A percentile compares a stretch with the other conserved stretches of the same genome.
Conservation (phyloP, 192 early-diverging fungal genomes). For the Coemansia erecta region DNA sequence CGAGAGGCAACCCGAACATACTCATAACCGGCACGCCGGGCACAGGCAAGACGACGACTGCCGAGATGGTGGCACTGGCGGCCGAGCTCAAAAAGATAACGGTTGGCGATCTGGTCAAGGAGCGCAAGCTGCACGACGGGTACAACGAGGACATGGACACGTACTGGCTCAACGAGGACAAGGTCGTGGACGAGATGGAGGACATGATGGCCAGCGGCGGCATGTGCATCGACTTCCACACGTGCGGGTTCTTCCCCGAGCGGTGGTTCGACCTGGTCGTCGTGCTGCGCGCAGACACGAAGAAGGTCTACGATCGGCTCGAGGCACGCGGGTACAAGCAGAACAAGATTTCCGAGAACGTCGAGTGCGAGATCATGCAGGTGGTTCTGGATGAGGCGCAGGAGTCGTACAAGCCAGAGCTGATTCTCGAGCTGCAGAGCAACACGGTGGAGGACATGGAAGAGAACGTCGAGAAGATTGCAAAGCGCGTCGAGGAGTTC, state of each 20-base stretch:
- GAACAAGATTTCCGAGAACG: constrained; percentile 89
- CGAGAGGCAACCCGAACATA: constrained; percentile 65
- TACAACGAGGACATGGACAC: constrained; percentile 84
- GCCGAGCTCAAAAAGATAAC: constrained; percentile 76
- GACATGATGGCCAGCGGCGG: constrained; percentile 74
- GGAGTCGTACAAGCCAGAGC: constrained; percentile 76
- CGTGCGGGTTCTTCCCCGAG: constrained; percentile 95
- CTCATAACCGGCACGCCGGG: constrained; percentile 85
- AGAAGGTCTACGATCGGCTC: constrained; percentile 77
- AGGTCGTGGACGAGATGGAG: constrained; percentile 92
- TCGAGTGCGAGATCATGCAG: constrained; percentile 98
- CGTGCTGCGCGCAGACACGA: constrained; percentile 80
- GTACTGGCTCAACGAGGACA: constrained; percentile 90
- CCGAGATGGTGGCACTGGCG: constrained; percentile 75
- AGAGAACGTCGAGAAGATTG: constrained; percentile 77
- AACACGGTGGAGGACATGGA: constrained; percentile 90
- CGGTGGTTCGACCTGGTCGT: constrained; percentile 97
- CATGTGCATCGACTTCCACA: constrained; percentile 90
- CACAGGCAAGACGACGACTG: constrained; percentile 77
- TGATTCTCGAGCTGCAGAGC: constrained; percentile 78
- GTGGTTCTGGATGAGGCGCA: constrained; percentile 86
- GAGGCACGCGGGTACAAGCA: constrained; percentile 72
- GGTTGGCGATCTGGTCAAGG: constrained; percentile 85
- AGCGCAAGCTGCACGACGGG: constrained; percentile 81
- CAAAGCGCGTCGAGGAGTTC: constrained; percentile 62